Evolutionary conservation across 2,329 filamentous ascomycete genomes (phyloP), one percentile per base, ranked within the genome.

Genomic region (Furcasterigmium sp.): DNA sequence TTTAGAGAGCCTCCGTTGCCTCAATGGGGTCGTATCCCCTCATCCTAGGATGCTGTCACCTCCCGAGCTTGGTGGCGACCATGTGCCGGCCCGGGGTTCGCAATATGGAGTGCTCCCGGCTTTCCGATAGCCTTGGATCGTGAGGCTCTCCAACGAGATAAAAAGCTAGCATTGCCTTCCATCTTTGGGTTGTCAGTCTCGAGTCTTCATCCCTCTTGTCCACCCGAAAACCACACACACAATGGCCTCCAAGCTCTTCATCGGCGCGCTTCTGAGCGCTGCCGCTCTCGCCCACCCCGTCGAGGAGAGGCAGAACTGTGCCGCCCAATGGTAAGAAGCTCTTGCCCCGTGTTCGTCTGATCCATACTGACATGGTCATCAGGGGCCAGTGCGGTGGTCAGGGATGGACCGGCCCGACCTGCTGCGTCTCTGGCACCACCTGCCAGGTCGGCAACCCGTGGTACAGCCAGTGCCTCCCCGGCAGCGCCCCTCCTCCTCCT

Each of bases 331-430:
- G 64, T 66, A 56, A 45, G 59, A 28, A 28, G 38, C 17, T 34
- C 9, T 8, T n/a, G n/a, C n/a, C n/a, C n/a, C n/a, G n/a, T n/a
- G n/a, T n/a, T n/a, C n/a, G n/a, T 5, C 5, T 19, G 20, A 9
- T 23, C 29, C 8, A 15, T 32, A 20, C 39, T 49, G 30, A 53
- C 46, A 41, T 32, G 17, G 34, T 4, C 37, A 3, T 1, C 19
- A 62, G 57, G 52, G 44, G 49, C 18, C 71, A 73, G 46, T 74
- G 71, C 34, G 71, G 70, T 44, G 70, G 71, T n/a, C 60, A 50
- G n/a, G 62, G 58, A 42, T 74, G 59, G 59, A 54, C 47, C 14
- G 72, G 70, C 18, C 50, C 67, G n/a, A 70, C 67, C 3, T 72
- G 68, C 59, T 75, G 71, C 45, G 51, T 44, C 5, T 60, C 60